phyloP scores from a whole-genome alignment of 768 basidiomycete species.

The Trichaptum fuscoviolaceum region DNA sequence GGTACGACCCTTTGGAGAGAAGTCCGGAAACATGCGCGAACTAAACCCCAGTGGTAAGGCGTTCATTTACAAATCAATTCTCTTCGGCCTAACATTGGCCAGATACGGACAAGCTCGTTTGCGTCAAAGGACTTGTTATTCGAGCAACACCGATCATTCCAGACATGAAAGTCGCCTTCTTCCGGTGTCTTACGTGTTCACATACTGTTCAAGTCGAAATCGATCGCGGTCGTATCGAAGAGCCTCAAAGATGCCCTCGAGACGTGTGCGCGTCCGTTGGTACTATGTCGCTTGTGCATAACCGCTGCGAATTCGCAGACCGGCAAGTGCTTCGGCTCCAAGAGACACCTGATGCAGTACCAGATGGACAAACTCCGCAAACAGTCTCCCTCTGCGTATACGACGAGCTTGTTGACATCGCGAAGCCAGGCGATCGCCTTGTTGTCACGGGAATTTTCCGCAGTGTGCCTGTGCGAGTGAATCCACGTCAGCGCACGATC shows the following conservation, averaged over 20 bases:
- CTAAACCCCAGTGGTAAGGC: constrained; percentile 83
- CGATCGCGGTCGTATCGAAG: constrained; percentile 95
- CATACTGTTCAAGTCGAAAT: constrained; percentile 98
- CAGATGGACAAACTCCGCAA: constrained; percentile 97
- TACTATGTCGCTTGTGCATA: constrained; percentile 93
- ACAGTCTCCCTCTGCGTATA: constrained; percentile 97
- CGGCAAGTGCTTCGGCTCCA: constrained; percentile 93
- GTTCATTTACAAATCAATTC: neutral
- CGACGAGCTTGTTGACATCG: constrained; percentile 94
- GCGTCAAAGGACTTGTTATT: constrained; percentile 95
- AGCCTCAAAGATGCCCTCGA: constrained; percentile 86
- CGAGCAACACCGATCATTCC: constrained; percentile 97
- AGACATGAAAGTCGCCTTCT: constrained; percentile 99
- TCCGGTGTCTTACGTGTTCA: constrained; percentile 91
- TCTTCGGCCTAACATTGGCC: constrained; percentile 4
- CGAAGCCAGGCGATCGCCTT: constrained; percentile 93
- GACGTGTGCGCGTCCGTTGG: constrained; percentile 87
- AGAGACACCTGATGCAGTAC: constrained; percentile 96
- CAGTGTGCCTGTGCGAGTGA: constrained; percentile 91
- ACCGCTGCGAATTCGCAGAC: constrained; percentile 94
- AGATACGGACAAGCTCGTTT: constrained; percentile 98
- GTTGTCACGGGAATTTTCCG: constrained; percentile 91
- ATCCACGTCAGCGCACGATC: constrained; percentile 84
- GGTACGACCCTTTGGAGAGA: constrained; percentile 85
- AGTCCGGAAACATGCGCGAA: constrained; percentile 87